Evolutionary conservation across 179 eudicot species (phyloP).

Genomic region (Heliamphora pulchella): DNA sequence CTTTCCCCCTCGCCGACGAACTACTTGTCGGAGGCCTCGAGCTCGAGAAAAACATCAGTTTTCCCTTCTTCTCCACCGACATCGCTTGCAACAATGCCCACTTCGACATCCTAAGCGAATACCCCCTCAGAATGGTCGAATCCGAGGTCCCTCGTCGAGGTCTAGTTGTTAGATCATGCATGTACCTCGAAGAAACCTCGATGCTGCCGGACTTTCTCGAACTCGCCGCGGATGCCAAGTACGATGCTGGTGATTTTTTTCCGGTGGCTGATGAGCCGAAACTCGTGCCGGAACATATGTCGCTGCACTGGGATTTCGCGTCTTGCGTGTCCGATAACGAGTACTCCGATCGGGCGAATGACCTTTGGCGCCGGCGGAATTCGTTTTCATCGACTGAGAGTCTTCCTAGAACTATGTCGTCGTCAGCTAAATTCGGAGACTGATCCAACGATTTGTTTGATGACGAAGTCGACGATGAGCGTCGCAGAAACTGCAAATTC

Average conservation of each 20-base stretch:
- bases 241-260: constrained; percentile 19
- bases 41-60: constrained; percentile 20
- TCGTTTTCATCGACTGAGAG: constrained; percentile 29
- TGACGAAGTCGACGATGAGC: not conserved
- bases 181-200: constrained; percentile 29
- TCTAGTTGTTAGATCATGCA: constrained; percentile 24
- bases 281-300: constrained; percentile 16
- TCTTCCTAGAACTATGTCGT: constrained; percentile 29
- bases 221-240: constrained; percentile 28
- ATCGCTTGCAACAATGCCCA: constrained; percentile 24
- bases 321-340: constrained; percentile 15
- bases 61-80: constrained; percentile 20
- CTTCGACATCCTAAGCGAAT: no score
- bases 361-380: constrained; percentile 23
- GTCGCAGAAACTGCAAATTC: constrained; percentile 21
- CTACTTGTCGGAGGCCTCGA: constrained; percentile 38
- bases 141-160: no score
- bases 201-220: constrained; percentile 23
- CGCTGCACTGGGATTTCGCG: constrained; percentile 31
- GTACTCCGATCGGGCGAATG: constrained; percentile 22
- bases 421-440: constrained; percentile 7
- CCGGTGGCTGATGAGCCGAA: constrained; percentile 20
- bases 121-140: no score
- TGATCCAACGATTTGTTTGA: no score
- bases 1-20: constrained; percentile 39